Conservation (phyloP, 2,329 filamentous ascomycete species). For the Claviceps sp. region DNA sequence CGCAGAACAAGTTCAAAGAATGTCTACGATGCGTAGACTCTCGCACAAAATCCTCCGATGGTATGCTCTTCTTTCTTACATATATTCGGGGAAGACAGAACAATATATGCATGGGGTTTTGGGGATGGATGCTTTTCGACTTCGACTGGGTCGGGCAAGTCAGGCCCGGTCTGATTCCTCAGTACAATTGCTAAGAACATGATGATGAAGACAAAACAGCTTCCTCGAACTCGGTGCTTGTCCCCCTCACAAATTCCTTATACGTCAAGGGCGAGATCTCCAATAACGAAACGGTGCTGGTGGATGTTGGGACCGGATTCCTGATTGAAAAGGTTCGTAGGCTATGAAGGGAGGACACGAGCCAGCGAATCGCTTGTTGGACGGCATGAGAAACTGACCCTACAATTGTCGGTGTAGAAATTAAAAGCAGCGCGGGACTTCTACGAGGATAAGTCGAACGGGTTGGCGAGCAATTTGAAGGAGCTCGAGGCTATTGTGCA, state of each 20-base stretch:
- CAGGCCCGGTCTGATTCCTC: not conserved
- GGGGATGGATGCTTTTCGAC: not conserved
- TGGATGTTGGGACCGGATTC: constrained; percentile 89
- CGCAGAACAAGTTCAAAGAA: constrained; percentile 84
- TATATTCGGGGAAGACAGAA: too few species aligned
- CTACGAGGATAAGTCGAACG: constrained; percentile 42
- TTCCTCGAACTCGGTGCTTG: constrained; percentile 51
- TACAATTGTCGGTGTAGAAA: constrained; percentile 22
- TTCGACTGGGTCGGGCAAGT: not conserved
- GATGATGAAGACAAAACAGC: not conserved
- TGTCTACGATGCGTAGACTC: constrained; percentile 64
- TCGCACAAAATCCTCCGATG: constrained; percentile 18
- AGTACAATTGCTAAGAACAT: not conserved
- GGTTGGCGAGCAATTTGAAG: constrained; percentile 38
- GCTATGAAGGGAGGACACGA: too few species aligned
- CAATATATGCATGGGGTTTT: too few species aligned
- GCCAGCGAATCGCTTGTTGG: not conserved
- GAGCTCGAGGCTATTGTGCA: constrained; percentile 45
- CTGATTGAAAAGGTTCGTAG: constrained; percentile 71
- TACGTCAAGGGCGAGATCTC: constrained; percentile 80
- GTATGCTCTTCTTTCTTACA: constrained; percentile 10
- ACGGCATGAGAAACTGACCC: constrained; percentile 4
- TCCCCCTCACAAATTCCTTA: constrained; percentile 88
- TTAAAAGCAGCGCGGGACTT: constrained; percentile 40
- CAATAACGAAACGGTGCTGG: constrained; percentile 63